Evolutionary conservation across 768 basidiomycete species (phyloP).

Genomic region (Rubroboletus pulcherrimus): DNA sequence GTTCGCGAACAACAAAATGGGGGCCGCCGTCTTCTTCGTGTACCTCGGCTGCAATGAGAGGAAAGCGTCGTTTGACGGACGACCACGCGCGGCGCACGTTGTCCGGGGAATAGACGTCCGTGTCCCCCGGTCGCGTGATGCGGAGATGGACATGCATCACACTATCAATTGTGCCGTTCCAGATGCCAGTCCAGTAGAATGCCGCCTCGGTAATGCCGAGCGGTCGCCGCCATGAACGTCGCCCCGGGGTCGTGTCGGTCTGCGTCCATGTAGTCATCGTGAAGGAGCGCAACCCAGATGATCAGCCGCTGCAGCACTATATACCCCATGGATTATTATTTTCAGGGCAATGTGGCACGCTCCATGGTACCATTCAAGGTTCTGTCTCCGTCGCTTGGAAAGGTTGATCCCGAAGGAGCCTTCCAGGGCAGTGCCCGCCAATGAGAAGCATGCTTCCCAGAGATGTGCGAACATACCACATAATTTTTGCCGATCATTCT

Average conservation of each 20-base stretch:
- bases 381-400: not conserved
- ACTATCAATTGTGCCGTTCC: slow-evolving; percentile 43
- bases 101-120: slow-evolving; percentile 19
- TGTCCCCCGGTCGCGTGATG: not conserved
- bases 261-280: slow-evolving; percentile 1
- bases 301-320: not conserved
- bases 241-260: not conserved
- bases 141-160: slow-evolving; percentile 36
- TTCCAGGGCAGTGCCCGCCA: not conserved
- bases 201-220: slow-evolving; percentile 37
- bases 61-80: slow-evolving; percentile 45
- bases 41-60: slow-evolving; percentile 38
- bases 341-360: not conserved
- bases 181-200: slow-evolving; percentile 35
- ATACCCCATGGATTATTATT: not conserved
- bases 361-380: not conserved
- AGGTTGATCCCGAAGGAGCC: not conserved
- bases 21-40: slow-evolving; percentile 16
- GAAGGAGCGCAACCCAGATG: not conserved
- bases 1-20: slow-evolving; percentile 40
- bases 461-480: not conserved
- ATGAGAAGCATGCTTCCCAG: not conserved
- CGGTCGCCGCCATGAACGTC: slow-evolving; percentile 1
- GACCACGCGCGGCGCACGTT: slow-evolving; percentile 43
- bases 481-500: not conserved